Base-by-base conservation (phyloP, 2,329 filamentous ascomycete species). In the Pezicula rhizophila region DNA sequence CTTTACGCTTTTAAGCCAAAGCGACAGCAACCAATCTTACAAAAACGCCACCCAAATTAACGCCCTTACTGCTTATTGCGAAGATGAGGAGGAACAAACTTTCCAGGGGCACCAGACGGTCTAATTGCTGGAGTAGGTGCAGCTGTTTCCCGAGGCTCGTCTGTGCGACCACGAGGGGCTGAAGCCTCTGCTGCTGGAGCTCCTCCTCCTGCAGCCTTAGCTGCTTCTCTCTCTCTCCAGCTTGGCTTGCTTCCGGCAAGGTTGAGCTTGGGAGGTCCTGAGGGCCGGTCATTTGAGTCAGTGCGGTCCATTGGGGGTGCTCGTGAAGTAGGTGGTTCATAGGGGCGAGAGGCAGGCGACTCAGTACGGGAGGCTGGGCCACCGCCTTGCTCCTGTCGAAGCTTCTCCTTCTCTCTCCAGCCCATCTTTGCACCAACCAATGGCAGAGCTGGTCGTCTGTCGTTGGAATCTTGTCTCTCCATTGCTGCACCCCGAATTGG, bases 381-480 rank as follows among this genome's bases (percentile, higher is more conserved):
- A 65, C 60, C 38, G 59, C 60, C 45, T 61, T 62, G 28, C 60
- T 65, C 39, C 64, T 61, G 8, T 63, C 63, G 71, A 39, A 71
- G 67, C 45, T 79, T 80, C 68, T 89, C 79, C 60, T 85, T 83
- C 28, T 89, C 85, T 66, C 86, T 82, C 87, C 86, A 90, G 60
- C 77, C 80, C 47, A 81, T 74, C 70, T 82, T 84, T 64, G 65
- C 73, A 57, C 80, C 79, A 52, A 78, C 69, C 47, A 89, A 77
- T 46, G 73, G 67, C 53, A 89, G 73, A 53, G 75, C 77, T 35
- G 84, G 84, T 42, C 82, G 82, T 37, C 74, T 39, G 54, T 79
- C 73, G 48, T 70, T 65, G 23, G 78, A 74, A 33, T 79, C 74
- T 46, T 71, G 66, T 45, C 72, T 69, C 57, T 76, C 74, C 47